phyloP scores from a whole-genome alignment of 2,329 filamentous ascomycete genomes.

The Aspergillus thermomutatus region DNA sequence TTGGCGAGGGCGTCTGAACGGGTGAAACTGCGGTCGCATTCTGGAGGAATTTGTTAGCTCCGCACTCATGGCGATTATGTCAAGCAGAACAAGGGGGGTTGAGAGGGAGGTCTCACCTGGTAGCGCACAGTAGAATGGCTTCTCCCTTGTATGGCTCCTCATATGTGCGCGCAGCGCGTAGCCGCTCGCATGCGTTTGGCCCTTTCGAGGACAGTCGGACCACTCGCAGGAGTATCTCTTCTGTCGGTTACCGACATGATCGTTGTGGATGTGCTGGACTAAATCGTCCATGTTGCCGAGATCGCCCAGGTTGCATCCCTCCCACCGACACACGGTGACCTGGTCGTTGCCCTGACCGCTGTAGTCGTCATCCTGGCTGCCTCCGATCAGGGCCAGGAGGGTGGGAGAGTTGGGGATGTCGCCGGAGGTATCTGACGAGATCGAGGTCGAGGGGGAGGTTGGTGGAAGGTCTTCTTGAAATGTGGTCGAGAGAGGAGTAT shows the following conservation, averaged over 20 bases:
- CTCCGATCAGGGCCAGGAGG: constrained; percentile 43
- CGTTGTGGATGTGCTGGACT: constrained; percentile 82
- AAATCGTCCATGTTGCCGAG: constrained; percentile 76
- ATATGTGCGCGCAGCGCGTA: constrained; percentile 97
- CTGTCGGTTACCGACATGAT: constrained; percentile 88
- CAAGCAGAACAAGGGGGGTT: not conserved
- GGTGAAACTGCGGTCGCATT: constrained; percentile 96
- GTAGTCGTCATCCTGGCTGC: constrained; percentile 55
- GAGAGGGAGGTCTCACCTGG: constrained; percentile 61
- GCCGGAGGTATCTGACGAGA: constrained; percentile 88
- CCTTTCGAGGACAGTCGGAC: constrained; percentile 84
- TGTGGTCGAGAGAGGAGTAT: constrained; percentile 48
- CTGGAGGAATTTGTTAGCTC: constrained; percentile 44
- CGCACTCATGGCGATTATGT: not conserved
- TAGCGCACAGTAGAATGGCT: constrained; percentile 94
- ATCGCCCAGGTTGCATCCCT: constrained; percentile 68
- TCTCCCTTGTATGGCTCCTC: constrained; percentile 95
- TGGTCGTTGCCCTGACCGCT: constrained; percentile 71
- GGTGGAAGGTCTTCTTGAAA: constrained; percentile 39
- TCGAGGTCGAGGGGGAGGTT: constrained; percentile 59
- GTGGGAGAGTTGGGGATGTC: constrained; percentile 72
- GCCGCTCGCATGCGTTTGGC: constrained; percentile 86
- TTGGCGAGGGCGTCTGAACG: constrained; percentile 93
- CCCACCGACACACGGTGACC: constrained; percentile 74
- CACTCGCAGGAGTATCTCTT: constrained; percentile 99